Conservation (phyloP, 1,284 basidiomycete species). For the Sporisorium iseilematis-ciliati region DNA sequence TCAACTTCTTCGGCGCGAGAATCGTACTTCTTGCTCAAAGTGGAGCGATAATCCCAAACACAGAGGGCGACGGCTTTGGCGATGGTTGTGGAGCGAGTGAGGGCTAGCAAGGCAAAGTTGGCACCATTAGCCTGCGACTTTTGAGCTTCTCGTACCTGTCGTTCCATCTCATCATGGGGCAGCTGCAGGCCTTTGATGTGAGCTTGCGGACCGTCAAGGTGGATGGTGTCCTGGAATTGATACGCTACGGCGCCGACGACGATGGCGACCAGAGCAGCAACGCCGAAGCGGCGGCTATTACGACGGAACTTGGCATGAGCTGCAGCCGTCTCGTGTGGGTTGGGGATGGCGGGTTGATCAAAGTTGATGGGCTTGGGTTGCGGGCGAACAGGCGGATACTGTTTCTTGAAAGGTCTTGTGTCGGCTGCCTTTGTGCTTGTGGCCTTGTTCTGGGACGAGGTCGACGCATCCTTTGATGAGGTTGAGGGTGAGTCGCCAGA, state of each 20-base stretch:
- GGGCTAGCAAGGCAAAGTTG: conserved; percentile 60
- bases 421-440: conserved; percentile 14
- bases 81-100: conserved; percentile 65
- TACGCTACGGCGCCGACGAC: conserved; percentile 41
- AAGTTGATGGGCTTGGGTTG: conserved; percentile 62
- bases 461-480: conserved; percentile 6
- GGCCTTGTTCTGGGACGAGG: neutral
- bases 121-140: conserved; percentile 45
- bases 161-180: conserved; percentile 59
- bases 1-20: conserved; percentile 54
- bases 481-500: conserved; percentile 2
- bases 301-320: conserved; percentile 62
- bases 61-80: conserved; percentile 67
- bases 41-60: conserved; percentile 67
- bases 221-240: conserved; percentile 35
- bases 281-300: conserved; percentile 30
- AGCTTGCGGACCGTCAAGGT: conserved; percentile 49
- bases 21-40: conserved; percentile 56
- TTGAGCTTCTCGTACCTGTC: conserved; percentile 53
- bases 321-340: conserved; percentile 63
- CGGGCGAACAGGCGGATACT: conserved; percentile 58
- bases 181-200: conserved; percentile 45
- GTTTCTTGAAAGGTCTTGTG: conserved; percentile 49
- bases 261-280: conserved; percentile 14
- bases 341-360: conserved; percentile 66